Conservation (phyloP, 805 yeast genomes). For the Saccharomycopsis synnaedendra region DNA sequence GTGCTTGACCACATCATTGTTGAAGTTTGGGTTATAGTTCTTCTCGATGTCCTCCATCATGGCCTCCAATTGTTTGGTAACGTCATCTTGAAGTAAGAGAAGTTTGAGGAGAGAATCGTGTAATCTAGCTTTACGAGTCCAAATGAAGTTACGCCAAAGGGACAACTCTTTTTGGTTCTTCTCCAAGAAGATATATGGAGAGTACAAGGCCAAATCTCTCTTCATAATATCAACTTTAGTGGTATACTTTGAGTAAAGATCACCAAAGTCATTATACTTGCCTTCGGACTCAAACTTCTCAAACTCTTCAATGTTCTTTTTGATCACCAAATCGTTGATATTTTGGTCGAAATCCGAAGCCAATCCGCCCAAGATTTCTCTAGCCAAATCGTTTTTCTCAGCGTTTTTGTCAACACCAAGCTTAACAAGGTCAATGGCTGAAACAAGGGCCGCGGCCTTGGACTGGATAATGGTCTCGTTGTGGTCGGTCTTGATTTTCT, state of each 20-base stretch:
- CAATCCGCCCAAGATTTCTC: conserved; percentile 36
- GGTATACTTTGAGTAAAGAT: conserved; percentile 17
- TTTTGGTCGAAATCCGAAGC: conserved; percentile 61
- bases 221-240: conserved; percentile 13
- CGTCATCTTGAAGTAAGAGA: conserved; percentile 14
- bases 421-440: conserved; percentile 6
- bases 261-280: conserved; percentile 7
- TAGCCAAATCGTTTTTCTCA: conserved; percentile 9
- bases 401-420: conserved; percentile 10
- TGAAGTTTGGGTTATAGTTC: conserved; percentile 65
- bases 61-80: conserved; percentile 28
- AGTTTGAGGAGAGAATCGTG: conserved; percentile 9
- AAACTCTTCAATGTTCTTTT: conserved; percentile 48
- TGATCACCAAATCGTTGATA: conserved; percentile 81
- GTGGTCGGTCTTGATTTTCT: conserved; percentile 2
- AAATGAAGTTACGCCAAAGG: conserved; percentile 10
- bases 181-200: conserved; percentile 10
- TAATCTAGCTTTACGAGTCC: conserved; percentile 14
- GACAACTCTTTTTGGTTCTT: conserved; percentile 14
- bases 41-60: conserved; percentile 34
- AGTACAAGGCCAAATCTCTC: conserved; percentile 6
- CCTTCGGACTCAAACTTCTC: conserved; percentile 25
- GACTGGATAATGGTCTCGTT: conserved; percentile 4
- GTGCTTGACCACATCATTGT: conserved; percentile 59
- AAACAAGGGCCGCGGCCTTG: background rate